Evolutionary conservation across 2,329 filamentous ascomycete species (phyloP), one percentile per base, ranked within the genome.

Genomic region (Leptosphaerulina australis): DNA sequence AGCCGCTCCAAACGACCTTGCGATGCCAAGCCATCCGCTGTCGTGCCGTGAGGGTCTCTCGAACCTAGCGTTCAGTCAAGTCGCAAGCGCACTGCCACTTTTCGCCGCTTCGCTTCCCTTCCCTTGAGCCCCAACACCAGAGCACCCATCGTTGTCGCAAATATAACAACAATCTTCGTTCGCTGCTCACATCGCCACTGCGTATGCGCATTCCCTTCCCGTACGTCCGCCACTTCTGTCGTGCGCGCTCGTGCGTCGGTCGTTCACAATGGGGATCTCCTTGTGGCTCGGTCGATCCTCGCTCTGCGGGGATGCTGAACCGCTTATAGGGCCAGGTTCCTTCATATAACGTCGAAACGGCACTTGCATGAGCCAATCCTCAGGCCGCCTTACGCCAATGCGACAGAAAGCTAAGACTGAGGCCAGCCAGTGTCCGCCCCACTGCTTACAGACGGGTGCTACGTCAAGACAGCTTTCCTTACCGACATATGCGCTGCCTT

Each of bases 361-460:
- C 66, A 66, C 67, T 59, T 62, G 71, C 69, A 70, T 70, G 68
- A 70, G 70, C 67, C 68, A 67, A 66, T 69, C 67, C 50, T 70
- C 66, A 68, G 59, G 62, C 66, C 61, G 59, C 55, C 56, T 63
- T 15, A 67, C 68, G 66, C 67, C 61, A 62, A 70, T 72, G 70
- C 68, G 65, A 70, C 68, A 66, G 54, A 63, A 64, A 67, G 64
- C 59, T 53, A 56, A 60, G 56, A 56, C 46, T 56, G 53, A 59
- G 53, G 59, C 57, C 58, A 58, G 59, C 59, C 60, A 55, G 50
- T 56, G 53, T 59, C 58, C 56, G 55, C 48, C 52, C 60, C 58
- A 61, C 64, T 59, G 61, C 63, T 67, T 66, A 58, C 66, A 66
- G 50, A 64, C 67, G 67, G 66, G 59, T 70, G 62, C 67, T 68